Evolutionary conservation across 768 basidiomycete genomes (phyloP), one percentile per base, ranked within the genome.

Genomic region (Mycena albidolilacea): DNA sequence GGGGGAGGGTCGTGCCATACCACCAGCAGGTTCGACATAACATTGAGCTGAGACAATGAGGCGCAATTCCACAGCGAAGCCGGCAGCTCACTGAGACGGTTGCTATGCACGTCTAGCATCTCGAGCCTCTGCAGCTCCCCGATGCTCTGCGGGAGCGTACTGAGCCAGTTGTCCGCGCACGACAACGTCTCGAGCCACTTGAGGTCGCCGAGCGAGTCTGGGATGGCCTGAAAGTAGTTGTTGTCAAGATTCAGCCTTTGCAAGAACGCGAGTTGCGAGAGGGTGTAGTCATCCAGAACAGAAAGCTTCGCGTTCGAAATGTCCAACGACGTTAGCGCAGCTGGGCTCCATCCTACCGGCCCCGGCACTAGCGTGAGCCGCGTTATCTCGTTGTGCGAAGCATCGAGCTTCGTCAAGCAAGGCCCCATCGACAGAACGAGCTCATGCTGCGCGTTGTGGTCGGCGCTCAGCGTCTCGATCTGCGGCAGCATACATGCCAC

Each of bases 151-250:
- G 98, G 98, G 0, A 99, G 87, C 17, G 87, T 82, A 68, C 90
- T 90, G 21, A 99, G 88, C 75, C 92, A 89, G 83, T 99, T 99
- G 81, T 98, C 95, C n/a, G 95, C 94, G 79, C 95, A 95, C 12
- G 93, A 94, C 8, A 99, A 88, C 0, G 84, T 85, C 76, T 91
- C 86, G 43, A 99, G 90, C 70, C 88, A 88, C 35, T 81, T 83
- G 52, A 99, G 90, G 23, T 92, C 88, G 58, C 93, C 95, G 10
- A 99, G 83, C 37, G 90, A 89, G n/a, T 96, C 92, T 0, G 97
- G 97, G 23, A 99, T 89, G 10, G 89, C 85, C 7, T 92, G 92
- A 78, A 99, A 92, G 44, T 92, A 88, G 82, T 99, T 99, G 84
- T 95, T 91, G 80, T 97, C 92, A 66, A 99, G 86, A 69, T 90